Percentiles rank a stretch among this genome's conserved stretches.
Conservation (phyloP, 2,329 filamentous ascomycete species). For the Phialophora expanda region DNA sequence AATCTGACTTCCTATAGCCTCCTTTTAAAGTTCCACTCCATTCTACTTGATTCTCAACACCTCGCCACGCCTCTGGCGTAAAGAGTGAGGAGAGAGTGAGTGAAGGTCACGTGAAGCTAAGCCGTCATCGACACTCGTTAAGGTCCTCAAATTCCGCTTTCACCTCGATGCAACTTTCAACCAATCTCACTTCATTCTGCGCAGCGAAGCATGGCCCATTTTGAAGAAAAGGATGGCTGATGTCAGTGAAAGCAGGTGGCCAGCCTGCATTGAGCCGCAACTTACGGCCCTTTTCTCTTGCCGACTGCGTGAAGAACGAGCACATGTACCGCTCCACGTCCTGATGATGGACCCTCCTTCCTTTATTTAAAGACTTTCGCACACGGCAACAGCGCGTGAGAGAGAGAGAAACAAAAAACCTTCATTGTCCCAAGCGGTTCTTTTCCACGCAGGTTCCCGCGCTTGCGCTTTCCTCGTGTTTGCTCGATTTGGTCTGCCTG, state of each 20-base stretch:
- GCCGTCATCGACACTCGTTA: constrained; percentile 4
- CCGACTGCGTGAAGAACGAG: background rate
- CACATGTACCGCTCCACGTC: background rate
- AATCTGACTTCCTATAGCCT: background rate
- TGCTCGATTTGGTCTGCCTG: background rate
- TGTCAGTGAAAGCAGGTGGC: constrained; percentile 4
- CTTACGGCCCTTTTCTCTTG: background rate
- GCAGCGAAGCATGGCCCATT: background rate
- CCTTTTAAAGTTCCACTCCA: background rate
- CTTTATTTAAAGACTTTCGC: background rate
- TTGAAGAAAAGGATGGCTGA: background rate
- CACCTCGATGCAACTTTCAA: constrained; percentile 14
- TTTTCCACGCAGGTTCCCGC: background rate
- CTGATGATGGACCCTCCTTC: background rate
- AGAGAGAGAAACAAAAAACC: background rate
- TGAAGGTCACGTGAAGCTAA: background rate
- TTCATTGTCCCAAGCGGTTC: background rate
- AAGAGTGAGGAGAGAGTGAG: background rate
- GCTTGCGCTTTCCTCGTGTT: background rate
- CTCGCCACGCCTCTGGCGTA: background rate
- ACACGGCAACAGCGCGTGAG: background rate
- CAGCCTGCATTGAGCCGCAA: background rate
- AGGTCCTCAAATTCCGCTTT: constrained; percentile 23
- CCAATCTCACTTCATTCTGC: background rate
- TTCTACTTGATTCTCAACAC: background rate